These are phyloP conservation scores for Cryptococcus sp. DNA, from an alignment of 1,284 basidiomycete species.

Conservation along the genomic window DNA sequence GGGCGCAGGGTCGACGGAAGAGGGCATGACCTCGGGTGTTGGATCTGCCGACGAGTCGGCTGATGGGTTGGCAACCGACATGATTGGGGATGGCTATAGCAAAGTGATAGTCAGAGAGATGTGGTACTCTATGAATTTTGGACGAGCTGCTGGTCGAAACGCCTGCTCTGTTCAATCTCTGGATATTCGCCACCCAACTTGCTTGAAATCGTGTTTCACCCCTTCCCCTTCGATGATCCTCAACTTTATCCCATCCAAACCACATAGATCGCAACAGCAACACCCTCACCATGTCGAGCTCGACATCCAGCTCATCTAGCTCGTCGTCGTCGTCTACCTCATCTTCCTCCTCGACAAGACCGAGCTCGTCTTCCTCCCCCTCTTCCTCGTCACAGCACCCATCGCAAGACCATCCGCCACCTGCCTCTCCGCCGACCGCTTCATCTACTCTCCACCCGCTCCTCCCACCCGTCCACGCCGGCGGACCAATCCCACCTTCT, in stretches of 20 bases:
- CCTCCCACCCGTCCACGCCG: slow-evolving; percentile 3
- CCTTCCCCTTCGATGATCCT: too few relatives aligned
- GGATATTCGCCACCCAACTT: too few relatives aligned
- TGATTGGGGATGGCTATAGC: not conserved
- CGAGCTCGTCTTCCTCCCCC: not conserved
- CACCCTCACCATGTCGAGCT: not conserved
- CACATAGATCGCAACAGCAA: not conserved
- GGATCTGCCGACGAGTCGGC: slow-evolving; percentile 4
- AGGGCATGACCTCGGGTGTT: slow-evolving; percentile 11
- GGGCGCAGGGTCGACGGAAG: slow-evolving; percentile 21
- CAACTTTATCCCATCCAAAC: too few relatives aligned
- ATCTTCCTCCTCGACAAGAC: not conserved
- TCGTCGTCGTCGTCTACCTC: not conserved
- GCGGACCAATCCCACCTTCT: slow-evolving; percentile 5
- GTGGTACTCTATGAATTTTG: too few relatives aligned
- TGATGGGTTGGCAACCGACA: slow-evolving; percentile 4
- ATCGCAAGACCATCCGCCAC: not conserved
- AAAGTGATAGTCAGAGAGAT: too few relatives aligned
- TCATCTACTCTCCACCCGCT: not conserved
- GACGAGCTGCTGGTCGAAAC: too few relatives aligned
- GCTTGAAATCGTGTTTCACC: too few relatives aligned
- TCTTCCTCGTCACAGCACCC: not conserved
- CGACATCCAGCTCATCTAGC: not conserved
- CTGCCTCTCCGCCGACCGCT: not conserved
- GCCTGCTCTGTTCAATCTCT: too few relatives aligned